Evolutionary conservation across 1,284 basidiomycete genomes (phyloP), one percentile per base, ranked within the genome.

Genomic region (Heterobasidion parviporum): DNA sequence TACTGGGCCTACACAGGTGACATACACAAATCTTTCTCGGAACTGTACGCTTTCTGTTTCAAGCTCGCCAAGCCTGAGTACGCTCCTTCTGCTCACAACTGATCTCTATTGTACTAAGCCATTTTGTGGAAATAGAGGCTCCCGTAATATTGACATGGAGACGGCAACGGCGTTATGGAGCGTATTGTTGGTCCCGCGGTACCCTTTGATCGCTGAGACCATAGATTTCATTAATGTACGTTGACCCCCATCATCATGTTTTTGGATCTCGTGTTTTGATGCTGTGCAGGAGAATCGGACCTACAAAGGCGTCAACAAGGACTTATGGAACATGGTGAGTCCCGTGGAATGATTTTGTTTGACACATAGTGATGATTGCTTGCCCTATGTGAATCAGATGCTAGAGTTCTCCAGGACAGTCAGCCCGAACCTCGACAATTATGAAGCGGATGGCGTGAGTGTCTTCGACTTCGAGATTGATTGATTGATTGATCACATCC

Each of bases 111-210:
- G 38, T 46, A 50, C 26, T 26, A 0, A 26, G 26, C 5, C 4
- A 26, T 26, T 5, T 26, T 6, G 26, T 26, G 33, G 9, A 18
- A 47, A 8, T 15, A 89, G 86, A 64, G 76, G 78, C 66, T 81
- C 82, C 12, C 76, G 82, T 60, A 89, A 86, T 65, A 82, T 90
- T 60, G 87, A 90, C 54, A 87, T 90, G 74, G 87, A 91, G 86
- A 88, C 82, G 34, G 82, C 87, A 6, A 70, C 73, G 26, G 85
- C 86, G 0, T 74, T 91, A 55, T 91, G 89, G 88, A 78, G 81
- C 15, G 87, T 89, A 8, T 69, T 88, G 45, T 69, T 91, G 3
- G 72, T 68, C 10, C 81, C 84, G 2, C 76, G 78, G 62, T 88
- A 83, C 64, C 79, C 84, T 4, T 69, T 89, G 45, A 79, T 86